Evolutionary conservation across 495 filamentous ascomycete species (phyloP).

Genomic region (Tuber aestivum): DNA sequence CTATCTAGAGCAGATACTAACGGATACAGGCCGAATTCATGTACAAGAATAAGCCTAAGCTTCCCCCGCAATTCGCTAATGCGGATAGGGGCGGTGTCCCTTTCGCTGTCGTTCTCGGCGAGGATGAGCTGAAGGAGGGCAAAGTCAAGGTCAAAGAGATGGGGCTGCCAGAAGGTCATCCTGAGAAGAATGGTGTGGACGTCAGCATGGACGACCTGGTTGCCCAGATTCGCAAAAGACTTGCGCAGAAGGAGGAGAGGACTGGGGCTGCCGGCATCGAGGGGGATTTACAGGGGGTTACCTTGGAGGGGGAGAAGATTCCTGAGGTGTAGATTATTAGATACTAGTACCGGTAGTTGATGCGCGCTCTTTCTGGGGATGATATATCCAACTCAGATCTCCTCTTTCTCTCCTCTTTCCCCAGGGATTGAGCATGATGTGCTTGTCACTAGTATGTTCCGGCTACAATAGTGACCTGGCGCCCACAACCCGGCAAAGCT

Average conservation of each 20-base stretch:
- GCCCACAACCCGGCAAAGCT: background rate
- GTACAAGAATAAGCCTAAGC: slow-evolving; percentile 73
- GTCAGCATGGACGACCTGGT: slow-evolving; percentile 58
- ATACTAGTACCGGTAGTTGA: too few relatives aligned
- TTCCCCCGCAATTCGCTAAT: slow-evolving; percentile 71
- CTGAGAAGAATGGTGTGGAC: slow-evolving; percentile 77
- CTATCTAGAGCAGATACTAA: slow-evolving; percentile 17
- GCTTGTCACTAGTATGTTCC: background rate
- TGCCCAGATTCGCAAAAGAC: slow-evolving; percentile 53
- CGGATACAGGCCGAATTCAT: slow-evolving; percentile 61
- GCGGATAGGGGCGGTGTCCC: slow-evolving; percentile 67
- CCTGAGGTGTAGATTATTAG: slow-evolving; percentile 12
- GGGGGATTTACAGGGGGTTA: slow-evolving; percentile 20
- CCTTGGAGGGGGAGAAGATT: slow-evolving; percentile 21
- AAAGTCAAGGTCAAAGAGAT: slow-evolving; percentile 82
- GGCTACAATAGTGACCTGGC: background rate
- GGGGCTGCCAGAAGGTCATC: slow-evolving; percentile 68
- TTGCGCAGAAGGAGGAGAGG: slow-evolving; percentile 36
- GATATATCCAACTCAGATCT: background rate
- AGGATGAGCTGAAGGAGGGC: slow-evolving; percentile 68
- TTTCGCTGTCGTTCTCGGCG: slow-evolving; percentile 70
- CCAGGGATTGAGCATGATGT: background rate
- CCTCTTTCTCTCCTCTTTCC: background rate
- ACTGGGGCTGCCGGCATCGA: slow-evolving; percentile 9
- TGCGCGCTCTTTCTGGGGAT: background rate